These are phyloP conservation scores for Thielaviopsis populi DNA, from an alignment of 2,329 filamentous ascomycete genomes.

Conservation along the genomic window DNA sequence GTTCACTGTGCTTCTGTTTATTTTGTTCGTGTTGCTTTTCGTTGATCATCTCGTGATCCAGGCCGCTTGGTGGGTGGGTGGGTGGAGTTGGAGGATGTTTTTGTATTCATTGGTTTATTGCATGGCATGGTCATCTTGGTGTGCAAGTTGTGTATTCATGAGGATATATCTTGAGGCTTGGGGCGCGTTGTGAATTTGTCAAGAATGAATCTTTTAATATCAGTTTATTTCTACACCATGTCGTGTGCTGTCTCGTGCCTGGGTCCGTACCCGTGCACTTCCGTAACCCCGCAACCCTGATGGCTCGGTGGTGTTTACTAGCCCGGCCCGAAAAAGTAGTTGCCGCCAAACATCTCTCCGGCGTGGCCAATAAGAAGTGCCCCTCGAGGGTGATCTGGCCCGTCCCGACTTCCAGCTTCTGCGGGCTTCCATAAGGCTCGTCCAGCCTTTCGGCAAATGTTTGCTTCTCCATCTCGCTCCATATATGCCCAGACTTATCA, in stretches of 20 bases:
- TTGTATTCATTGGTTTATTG: neutral
- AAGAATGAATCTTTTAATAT: neutral
- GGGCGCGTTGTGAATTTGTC: neutral
- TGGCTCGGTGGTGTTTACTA: neutral
- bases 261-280: neutral
- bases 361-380: neutral
- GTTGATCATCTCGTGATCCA: neutral
- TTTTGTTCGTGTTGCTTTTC: neutral
- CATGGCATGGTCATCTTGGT: slow-evolving; percentile 5
- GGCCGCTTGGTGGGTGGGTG: neutral
- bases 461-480: neutral
- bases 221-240: neutral
- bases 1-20: neutral
- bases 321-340: neutral
- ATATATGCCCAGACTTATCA: neutral
- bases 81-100: neutral
- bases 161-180: neutral
- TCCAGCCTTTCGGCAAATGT: neutral
- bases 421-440: neutral
- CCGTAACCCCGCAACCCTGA: neutral
- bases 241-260: neutral
- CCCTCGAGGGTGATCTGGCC: neutral
- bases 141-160: neutral
- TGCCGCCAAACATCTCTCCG: neutral
- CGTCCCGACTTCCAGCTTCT: neutral